Evolutionary conservation across 495 filamentous ascomycete species (phyloP).

Genomic region (Geoglossum glabrum): DNA sequence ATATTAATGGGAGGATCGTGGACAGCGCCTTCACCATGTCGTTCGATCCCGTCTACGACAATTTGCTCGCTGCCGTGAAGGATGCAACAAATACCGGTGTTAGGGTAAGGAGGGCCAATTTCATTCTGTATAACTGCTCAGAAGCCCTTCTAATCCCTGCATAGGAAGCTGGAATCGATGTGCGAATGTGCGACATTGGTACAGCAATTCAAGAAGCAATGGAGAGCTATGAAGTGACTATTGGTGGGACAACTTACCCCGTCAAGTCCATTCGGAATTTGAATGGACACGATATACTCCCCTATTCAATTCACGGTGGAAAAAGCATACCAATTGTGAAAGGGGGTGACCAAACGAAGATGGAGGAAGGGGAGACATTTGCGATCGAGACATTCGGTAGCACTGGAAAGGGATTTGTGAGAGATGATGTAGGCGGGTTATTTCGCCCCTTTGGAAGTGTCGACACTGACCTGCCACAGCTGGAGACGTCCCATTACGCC

Average conservation of each 20-base stretch:
- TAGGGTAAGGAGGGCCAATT: constrained; percentile 17
- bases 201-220: constrained; percentile 65
- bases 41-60: constrained; percentile 71
- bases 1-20: constrained; percentile 78
- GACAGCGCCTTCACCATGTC: constrained; percentile 86
- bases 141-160: background rate
- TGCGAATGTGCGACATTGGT: constrained; percentile 56
- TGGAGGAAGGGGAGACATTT: constrained; percentile 88
- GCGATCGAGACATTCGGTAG: constrained; percentile 90
- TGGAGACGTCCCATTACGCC: constrained; percentile 63
- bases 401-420: constrained; percentile 70
- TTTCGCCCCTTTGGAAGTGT: background rate
- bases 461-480: constrained; percentile 15
- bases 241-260: constrained; percentile 56
- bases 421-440: constrained; percentile 44
- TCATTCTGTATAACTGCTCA: background rate
- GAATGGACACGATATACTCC: constrained; percentile 74
- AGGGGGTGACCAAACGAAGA: constrained; percentile 56
- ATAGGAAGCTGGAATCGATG: constrained; percentile 63
- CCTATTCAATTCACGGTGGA: constrained; percentile 68
- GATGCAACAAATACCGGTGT: constrained; percentile 79
- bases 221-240: constrained; percentile 73
- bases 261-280: constrained; percentile 77
- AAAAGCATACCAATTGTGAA: constrained; percentile 89
- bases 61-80: constrained; percentile 59